A percentile compares a stretch with the other conserved stretches of the same genome.
Evolutionary conservation across 805 yeast species (phyloP).

Genomic region (Pichia pseudocactophila): DNA sequence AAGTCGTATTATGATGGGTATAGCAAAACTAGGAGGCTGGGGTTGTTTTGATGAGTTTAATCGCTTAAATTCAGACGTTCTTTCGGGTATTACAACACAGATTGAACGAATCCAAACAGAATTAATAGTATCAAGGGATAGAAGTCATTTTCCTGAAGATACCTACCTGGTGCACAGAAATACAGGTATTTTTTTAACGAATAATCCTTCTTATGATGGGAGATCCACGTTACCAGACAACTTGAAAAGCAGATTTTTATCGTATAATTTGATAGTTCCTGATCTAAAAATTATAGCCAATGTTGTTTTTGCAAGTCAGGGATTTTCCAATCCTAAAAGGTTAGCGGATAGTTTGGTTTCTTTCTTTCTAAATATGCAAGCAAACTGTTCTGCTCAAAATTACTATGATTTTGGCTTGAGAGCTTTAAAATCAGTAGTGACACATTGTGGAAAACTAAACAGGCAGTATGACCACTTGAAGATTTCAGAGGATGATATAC

Average conservation of each 20-base stretch:
- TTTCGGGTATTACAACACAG: constrained; percentile 81
- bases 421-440: constrained; percentile 60
- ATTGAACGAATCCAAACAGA: constrained; percentile 63
- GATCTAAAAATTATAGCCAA: constrained; percentile 62
- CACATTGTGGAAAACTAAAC: constrained; percentile 45
- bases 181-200: constrained; percentile 76
- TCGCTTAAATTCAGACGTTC: constrained; percentile 56
- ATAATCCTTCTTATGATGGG: constrained; percentile 86
- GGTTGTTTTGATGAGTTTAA: constrained; percentile 96
- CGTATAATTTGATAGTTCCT: constrained; percentile 65
- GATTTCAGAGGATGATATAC: constrained; percentile 26
- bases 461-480: constrained; percentile 17
- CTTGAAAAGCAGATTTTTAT: constrained; percentile 66
- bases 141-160: constrained; percentile 37
- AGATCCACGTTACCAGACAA: constrained; percentile 80
- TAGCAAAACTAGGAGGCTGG: constrained; percentile 83
- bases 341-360: constrained; percentile 44
- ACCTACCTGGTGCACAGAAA: constrained; percentile 32
- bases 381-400: constrained; percentile 38
- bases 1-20: constrained; percentile 67
- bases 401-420: constrained; percentile 92
- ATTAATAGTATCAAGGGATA: constrained; percentile 18
- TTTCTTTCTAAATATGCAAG: constrained; percentile 41
- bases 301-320: constrained; percentile 64
- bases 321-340: constrained; percentile 42